Conservation (phyloP, 805 yeast genomes). For the Zygotorulaspora chibaensis region DNA sequence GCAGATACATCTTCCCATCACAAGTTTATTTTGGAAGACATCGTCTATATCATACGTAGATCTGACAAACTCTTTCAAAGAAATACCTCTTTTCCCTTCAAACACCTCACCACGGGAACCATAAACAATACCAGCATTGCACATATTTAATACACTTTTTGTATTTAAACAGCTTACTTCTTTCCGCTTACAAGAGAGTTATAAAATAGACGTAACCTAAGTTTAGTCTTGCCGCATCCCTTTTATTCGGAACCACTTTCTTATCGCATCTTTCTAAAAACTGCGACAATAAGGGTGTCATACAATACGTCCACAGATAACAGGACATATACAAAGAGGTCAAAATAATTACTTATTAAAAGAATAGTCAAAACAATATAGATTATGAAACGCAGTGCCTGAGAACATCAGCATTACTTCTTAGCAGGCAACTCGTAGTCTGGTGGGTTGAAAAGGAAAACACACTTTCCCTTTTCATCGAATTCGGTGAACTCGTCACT, state of each 20-base stretch:
- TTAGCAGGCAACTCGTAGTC: slow-evolving; percentile 44
- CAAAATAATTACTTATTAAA: background rate
- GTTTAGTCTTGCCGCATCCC: too few species aligned
- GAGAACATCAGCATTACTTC: slow-evolving; percentile 8
- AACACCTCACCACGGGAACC: slow-evolving; percentile 14
- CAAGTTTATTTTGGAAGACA: slow-evolving; percentile 11
- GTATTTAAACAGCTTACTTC: background rate
- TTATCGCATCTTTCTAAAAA: background rate
- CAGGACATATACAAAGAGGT: background rate
- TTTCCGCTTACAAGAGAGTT: background rate
- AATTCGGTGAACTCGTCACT: slow-evolving; percentile 53
- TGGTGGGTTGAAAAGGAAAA: slow-evolving; percentile 65
- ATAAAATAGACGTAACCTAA: too few species aligned
- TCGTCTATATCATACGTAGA: slow-evolving; percentile 9
- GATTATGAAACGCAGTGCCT: background rate
- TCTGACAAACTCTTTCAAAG: slow-evolving; percentile 9
- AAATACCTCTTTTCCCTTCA: slow-evolving; percentile 5
- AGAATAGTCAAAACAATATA: background rate
- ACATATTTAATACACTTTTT: background rate
- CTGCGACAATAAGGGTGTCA: background rate
- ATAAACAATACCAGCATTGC: slow-evolving; percentile 13
- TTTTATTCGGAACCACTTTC: background rate
- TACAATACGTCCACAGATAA: background rate
- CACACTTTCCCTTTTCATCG: slow-evolving; percentile 53
- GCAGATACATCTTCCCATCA: slow-evolving; percentile 18